Evolutionary conservation across 2,329 filamentous ascomycete species (phyloP).

Genomic region (Aureobasidium sp.): DNA sequence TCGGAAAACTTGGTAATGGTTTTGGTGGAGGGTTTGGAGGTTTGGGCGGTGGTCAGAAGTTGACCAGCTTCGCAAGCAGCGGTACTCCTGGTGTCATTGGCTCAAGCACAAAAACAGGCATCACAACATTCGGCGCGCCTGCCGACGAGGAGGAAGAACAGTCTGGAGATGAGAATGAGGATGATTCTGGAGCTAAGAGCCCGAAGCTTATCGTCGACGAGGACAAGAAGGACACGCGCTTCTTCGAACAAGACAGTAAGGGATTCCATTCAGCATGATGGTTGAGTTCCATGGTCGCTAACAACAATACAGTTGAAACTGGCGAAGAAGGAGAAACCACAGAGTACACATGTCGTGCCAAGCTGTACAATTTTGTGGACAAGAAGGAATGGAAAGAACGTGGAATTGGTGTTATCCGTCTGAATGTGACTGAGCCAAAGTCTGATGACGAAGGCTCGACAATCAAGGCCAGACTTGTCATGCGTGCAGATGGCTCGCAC

Average conservation of each 20-base stretch:
- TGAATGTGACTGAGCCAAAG: conserved; percentile 63
- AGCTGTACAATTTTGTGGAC: conserved; percentile 69
- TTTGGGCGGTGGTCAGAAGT: conserved; percentile 34
- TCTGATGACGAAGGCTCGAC: conserved; percentile 34
- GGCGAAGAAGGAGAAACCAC: conserved; percentile 80
- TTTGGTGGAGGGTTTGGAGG: conserved; percentile 35
- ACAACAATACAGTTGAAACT: conserved; percentile 59
- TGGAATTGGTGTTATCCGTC: conserved; percentile 73
- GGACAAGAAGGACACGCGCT: conserved; percentile 57
- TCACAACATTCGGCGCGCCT: conserved; percentile 70
- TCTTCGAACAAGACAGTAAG: conserved; percentile 59
- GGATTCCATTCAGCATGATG: conserved; percentile 9
- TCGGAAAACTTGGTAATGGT: conserved; percentile 34
- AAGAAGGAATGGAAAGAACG: conserved; percentile 79
- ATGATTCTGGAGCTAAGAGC: conserved; percentile 36
- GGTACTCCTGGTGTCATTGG: conserved; percentile 39
- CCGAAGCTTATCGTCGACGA: conserved; percentile 42
- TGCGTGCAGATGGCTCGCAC: conserved; percentile 85
- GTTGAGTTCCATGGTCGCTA: conserved; percentile 20
- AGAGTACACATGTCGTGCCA: conserved; percentile 68
- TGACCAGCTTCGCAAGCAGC: conserved; percentile 59
- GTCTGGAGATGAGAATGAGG: conserved; percentile 46
- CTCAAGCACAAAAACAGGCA: conserved; percentile 49
- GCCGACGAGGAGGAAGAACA: conserved; percentile 53
- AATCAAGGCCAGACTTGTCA: conserved; percentile 64